Percentiles rank a stretch among this genome's conserved stretches.
phyloP scores from a whole-genome alignment of 2,329 filamentous ascomycete species.

The Alternaria solani region DNA sequence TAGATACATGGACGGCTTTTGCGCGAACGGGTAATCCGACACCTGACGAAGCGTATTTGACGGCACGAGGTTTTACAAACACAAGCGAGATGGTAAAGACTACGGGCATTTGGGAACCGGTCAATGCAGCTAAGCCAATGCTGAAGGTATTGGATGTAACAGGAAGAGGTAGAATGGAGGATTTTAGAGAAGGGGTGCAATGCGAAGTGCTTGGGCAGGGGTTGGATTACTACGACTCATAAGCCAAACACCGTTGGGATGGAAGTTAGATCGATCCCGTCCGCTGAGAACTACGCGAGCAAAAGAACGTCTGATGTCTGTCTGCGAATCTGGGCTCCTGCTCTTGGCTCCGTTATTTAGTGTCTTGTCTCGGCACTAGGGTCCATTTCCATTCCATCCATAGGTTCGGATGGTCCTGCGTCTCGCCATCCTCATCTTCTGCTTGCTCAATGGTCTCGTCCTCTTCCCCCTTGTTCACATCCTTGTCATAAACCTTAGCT shows the following conservation, averaged over 20 bases:
- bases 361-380: conserved; percentile 7
- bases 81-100: not conserved
- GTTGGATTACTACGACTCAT: not conserved
- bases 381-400: conserved; percentile 27
- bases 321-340: not conserved
- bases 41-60: not conserved
- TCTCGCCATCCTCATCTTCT: conserved; percentile 10
- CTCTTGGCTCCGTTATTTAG: conserved; percentile 14
- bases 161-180: not conserved
- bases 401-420: conserved; percentile 21
- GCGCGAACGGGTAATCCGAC: conserved; percentile 11
- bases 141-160: not conserved
- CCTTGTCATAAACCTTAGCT: not conserved
- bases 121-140: not conserved
- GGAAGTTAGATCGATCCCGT: not conserved
- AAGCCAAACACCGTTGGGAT: not conserved
- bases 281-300: not conserved
- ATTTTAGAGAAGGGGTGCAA: not conserved
- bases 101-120: not conserved
- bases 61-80: not conserved
- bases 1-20: not conserved
- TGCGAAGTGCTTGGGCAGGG: not conserved
- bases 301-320: not conserved
- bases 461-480: not conserved
- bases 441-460: conserved; percentile 14